Conservation (phyloP, 441 rosid genomes). For the California macrophylla region DNA sequence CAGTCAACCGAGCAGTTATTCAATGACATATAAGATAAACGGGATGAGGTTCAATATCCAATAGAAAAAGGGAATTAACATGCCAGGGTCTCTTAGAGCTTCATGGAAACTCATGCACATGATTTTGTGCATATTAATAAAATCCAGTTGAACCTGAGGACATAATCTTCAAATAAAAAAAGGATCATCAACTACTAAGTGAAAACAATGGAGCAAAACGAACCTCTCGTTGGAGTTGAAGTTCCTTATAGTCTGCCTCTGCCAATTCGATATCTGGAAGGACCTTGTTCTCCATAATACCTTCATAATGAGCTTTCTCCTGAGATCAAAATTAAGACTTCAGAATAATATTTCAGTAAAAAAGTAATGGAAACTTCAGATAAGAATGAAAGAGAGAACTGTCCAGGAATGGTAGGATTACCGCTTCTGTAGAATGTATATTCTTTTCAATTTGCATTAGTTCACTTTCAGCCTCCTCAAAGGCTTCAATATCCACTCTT, state of each 20-base stretch:
- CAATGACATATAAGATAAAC: background rate
- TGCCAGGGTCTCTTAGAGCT: background rate
- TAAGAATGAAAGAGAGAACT: conserved; percentile 7
- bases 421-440: conserved; percentile 50
- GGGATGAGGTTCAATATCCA: background rate
- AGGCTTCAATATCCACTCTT: conserved; percentile 60
- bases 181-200: conserved; percentile 9
- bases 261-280: conserved; percentile 56
- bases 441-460: conserved; percentile 62
- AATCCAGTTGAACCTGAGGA: background rate
- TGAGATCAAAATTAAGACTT: conserved; percentile 30
- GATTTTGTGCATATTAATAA: background rate
- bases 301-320: conserved; percentile 73
- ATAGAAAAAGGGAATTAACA: background rate
- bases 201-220: conserved; percentile 10
- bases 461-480: conserved; percentile 67
- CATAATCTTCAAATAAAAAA: background rate
- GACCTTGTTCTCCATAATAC: conserved; percentile 67
- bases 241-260: conserved; percentile 45
- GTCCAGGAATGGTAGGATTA: conserved; percentile 20
- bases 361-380: conserved; percentile 10
- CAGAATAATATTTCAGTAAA: conserved; percentile 19
- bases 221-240: conserved; percentile 57
- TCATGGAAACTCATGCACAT: background rate
- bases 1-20: background rate